Evolutionary conservation across 805 yeast genomes (phyloP).

Genomic region (Lachancea dasiensis): DNA sequence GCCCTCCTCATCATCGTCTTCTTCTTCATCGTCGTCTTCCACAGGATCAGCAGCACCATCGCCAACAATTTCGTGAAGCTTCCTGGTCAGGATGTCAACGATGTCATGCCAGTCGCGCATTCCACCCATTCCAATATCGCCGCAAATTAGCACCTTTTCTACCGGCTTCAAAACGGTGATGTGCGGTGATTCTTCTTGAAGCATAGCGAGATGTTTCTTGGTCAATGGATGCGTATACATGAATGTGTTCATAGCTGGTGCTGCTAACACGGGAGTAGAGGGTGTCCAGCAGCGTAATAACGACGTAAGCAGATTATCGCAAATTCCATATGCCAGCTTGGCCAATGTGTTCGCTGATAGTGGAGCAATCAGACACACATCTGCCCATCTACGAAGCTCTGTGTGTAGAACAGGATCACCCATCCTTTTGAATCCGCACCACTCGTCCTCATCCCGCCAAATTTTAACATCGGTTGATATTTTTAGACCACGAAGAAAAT

Average conservation of each 20-base stretch:
- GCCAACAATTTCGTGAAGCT: conserved; percentile 28
- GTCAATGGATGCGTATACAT: conserved; percentile 78
- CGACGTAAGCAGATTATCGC: conserved; percentile 69
- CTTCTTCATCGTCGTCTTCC: conserved; percentile 38
- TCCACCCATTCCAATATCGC: conserved; percentile 89
- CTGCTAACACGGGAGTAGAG: conserved; percentile 61
- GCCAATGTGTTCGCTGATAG: conserved; percentile 75
- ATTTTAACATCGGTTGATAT: conserved; percentile 70
- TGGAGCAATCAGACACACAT: conserved; percentile 69
- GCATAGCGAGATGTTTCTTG: conserved; percentile 56
- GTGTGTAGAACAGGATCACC: conserved; percentile 74
- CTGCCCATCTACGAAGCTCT: conserved; percentile 82
- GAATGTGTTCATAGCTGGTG: conserved; percentile 85
- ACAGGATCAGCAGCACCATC: conserved; percentile 20
- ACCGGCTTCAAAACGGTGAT: conserved; percentile 71
- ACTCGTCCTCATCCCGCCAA: conserved; percentile 81
- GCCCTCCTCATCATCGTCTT: conserved; percentile 42
- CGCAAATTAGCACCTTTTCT: conserved; percentile 72
- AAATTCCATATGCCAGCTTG: conserved; percentile 68
- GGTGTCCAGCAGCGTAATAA: conserved; percentile 78
- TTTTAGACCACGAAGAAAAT: conserved; percentile 57
- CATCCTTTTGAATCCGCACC: conserved; percentile 49
- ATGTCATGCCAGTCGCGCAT: conserved; percentile 86
- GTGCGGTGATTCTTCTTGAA: conserved; percentile 69
- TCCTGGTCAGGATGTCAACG: conserved; percentile 50